Evolutionary conservation across 352 stramenopile genomes (phyloP).

Genomic region (Phytophthora syringae): DNA sequence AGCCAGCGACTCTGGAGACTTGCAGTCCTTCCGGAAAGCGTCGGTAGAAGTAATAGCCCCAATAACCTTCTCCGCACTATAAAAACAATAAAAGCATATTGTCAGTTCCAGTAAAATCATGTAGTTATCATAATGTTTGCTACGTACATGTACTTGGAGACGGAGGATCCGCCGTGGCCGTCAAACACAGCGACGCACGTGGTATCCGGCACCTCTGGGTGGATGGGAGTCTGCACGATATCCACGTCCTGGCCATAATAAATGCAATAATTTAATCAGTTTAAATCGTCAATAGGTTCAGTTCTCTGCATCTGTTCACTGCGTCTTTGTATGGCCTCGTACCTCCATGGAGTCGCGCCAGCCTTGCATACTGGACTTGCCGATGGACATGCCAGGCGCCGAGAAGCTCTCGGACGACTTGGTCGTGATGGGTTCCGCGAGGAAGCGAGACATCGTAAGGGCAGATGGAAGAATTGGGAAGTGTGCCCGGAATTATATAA

Average conservation of each 20-base stretch:
- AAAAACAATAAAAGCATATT: constrained; percentile 5
- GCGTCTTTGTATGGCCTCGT: not conserved
- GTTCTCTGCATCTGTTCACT: not conserved
- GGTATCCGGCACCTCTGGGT: constrained; percentile 56
- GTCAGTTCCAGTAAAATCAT: too few relatives aligned
- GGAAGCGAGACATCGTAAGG: constrained; percentile 78
- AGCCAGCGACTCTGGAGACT: constrained; percentile 74
- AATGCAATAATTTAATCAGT: constrained; percentile 6
- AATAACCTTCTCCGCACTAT: constrained; percentile 78
- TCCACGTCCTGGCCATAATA: constrained; percentile 82
- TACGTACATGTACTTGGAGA: constrained; percentile 77
- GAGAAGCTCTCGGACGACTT: constrained; percentile 65
- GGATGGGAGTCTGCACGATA: constrained; percentile 74
- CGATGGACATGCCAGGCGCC: constrained; percentile 62
- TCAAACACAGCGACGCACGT: constrained; percentile 86
- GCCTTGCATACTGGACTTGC: constrained; percentile 80
- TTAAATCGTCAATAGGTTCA: constrained; percentile 2
- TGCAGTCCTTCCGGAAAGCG: constrained; percentile 76
- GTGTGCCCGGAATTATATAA: not conserved
- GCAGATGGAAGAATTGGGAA: not conserved
- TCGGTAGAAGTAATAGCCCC: constrained; percentile 65
- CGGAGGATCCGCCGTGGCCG: constrained; percentile 72
- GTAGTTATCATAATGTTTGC: too few relatives aligned
- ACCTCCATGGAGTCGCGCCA: constrained; percentile 90
- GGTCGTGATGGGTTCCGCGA: constrained; percentile 79